A percentile compares a stretch with the other conserved stretches of the same genome.
Evolutionary conservation across 2,329 filamentous ascomycete genomes (phyloP).

Genomic region (Alternaria sp.): DNA sequence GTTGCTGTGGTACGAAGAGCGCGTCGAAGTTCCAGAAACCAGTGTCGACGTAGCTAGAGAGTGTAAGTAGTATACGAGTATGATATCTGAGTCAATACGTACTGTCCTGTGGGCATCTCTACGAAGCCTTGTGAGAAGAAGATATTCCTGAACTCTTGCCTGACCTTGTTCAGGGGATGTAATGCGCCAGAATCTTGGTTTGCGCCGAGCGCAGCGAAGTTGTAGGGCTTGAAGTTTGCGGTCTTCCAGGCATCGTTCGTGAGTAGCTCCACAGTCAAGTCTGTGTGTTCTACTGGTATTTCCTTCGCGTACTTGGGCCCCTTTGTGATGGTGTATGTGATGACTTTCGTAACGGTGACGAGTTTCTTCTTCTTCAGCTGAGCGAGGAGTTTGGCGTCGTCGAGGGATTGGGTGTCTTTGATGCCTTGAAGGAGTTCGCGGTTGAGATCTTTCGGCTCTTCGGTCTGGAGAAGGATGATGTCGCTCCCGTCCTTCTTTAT

Average conservation of each 20-base stretch:
- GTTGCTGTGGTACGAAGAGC: conserved; percentile 96
- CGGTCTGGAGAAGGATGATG: conserved; percentile 60
- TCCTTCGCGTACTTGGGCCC: conserved; percentile 87
- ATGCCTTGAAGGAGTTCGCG: conserved; percentile 77
- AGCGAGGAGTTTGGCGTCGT: conserved; percentile 75
- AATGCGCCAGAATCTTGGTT: conserved; percentile 59
- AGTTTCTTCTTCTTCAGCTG: conserved; percentile 95
- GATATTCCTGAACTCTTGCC: conserved; percentile 93
- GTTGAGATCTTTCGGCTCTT: conserved; percentile 81
- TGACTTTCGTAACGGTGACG: conserved; percentile 80
- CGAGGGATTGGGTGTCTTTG: conserved; percentile 70
- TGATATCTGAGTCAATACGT: conserved; percentile 13
- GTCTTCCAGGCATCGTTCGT: conserved; percentile 88
- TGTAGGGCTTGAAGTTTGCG: conserved; percentile 84
- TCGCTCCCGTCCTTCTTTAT: conserved; percentile 67
- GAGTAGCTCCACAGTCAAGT: conserved; percentile 93
- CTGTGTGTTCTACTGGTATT: conserved; percentile 91
- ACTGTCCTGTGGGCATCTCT: conserved; percentile 93
- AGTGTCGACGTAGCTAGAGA: conserved; percentile 80
- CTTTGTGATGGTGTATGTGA: conserved; percentile 83
- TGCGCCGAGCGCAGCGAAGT: conserved; percentile 76
- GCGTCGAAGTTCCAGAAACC: conserved; percentile 99
- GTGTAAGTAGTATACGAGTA: conserved; percentile 8
- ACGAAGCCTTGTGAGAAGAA: conserved; percentile 99
- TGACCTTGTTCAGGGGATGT: conserved; percentile 82